A percentile compares a stretch with the other conserved stretches of the same genome.
Evolutionary conservation across 164 flowering plant genomes (phyloP).

Genomic region (Amborella trichopoda): DNA sequence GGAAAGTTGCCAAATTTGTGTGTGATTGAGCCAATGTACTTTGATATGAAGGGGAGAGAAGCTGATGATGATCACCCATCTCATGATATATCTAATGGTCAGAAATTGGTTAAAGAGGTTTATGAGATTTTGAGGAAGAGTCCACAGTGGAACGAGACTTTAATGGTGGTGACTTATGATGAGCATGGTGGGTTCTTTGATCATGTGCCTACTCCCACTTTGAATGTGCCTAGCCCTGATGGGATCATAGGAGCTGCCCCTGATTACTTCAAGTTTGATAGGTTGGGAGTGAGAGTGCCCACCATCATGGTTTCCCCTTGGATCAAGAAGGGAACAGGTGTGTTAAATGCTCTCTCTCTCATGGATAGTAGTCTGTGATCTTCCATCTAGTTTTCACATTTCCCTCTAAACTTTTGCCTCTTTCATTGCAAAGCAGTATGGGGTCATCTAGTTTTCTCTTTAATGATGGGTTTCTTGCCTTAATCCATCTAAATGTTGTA

Average conservation of each 20-base stretch:
- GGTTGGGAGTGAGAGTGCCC: constrained; percentile 90
- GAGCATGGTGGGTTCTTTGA: constrained; percentile 95
- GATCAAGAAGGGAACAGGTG: constrained; percentile 89
- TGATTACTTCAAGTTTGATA: constrained; percentile 69
- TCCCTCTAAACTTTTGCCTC: too few species aligned
- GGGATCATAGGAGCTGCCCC: constrained; percentile 83
- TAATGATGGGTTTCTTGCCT: too few species aligned
- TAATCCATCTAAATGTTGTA: too few species aligned
- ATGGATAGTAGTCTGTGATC: too few species aligned
- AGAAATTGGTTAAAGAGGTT: constrained; percentile 86
- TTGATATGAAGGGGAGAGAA: constrained; percentile 48
- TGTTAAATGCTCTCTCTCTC: too few species aligned
- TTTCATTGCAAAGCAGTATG: too few species aligned
- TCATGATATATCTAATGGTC: constrained; percentile 89
- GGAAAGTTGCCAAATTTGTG: constrained; percentile 72
- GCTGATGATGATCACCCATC: constrained; percentile 94
- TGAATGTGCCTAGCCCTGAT: constrained; percentile 76
- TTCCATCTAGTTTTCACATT: too few species aligned
- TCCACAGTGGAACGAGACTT: constrained; percentile 92
- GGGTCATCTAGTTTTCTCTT: too few species aligned
- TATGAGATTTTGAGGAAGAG: constrained; percentile 75
- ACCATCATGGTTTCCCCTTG: constrained; percentile 96
- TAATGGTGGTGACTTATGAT: constrained; percentile 78
- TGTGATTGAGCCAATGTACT: constrained; percentile 88
- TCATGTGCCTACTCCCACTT: constrained; percentile 66